Evolutionary conservation across 345 rosid genomes (phyloP), one percentile per base, ranked within the genome.

Genomic region (Rhizophora apiculata): DNA sequence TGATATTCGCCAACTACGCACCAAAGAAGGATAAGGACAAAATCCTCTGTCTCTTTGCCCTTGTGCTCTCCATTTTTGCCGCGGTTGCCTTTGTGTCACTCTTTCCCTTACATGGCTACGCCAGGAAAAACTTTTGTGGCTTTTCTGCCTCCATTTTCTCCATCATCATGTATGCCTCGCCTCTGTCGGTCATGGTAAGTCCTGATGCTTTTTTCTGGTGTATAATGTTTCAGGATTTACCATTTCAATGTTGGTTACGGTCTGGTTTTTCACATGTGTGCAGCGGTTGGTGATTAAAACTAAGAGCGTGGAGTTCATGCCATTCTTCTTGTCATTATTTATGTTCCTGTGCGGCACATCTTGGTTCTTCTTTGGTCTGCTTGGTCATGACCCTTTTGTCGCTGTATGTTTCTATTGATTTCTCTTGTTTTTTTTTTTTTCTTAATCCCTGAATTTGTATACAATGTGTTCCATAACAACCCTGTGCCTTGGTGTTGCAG

Each of bases 291-390:
- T 95, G 83, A 77, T 92, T 57, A 88, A 85, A 70, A 95, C 98
- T 0, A 87, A 88, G 82, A 92, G 98, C 64, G 99, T 95, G 75
- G 99, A 95, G 85, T 95, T 30, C 79, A 92, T 95, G 99, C 96
- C 99, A 37, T 95, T 95, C 79, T 92, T 95, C 80, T 70, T 95
- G 69, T 95, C 99, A 54, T 83, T 95, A 32, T 92, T 92, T 58
- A 96, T 86, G 15, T 95, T 95, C 84, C 74, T 95, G 1, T 95
- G 97, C 46, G 99, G 99, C 72, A 95, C 99, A 60, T 92, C 97
- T 3, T 95, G 96, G 96, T 92, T 92, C 70, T 64, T 95, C 57
- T 95, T 22, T 72, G 99, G 99, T 37, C 84, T 95, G 6, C 87
- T 95, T 46, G 99, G 99, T 54, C 80, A 69, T 46, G 99, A 95